These are phyloP conservation scores for Acanthamoeba sp. DNA, from an alignment of 208 protist species.

Conservation along the genomic window DNA sequence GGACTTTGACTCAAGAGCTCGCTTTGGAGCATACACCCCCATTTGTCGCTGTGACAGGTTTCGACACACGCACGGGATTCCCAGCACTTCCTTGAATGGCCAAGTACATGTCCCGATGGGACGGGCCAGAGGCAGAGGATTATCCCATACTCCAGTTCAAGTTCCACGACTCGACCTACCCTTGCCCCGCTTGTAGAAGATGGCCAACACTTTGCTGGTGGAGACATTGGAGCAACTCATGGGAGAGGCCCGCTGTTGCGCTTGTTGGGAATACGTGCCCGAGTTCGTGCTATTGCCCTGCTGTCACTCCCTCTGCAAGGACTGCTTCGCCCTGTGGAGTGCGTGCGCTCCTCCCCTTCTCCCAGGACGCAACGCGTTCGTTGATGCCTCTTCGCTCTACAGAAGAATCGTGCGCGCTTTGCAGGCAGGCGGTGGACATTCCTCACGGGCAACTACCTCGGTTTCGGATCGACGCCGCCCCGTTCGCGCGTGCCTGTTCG, in stretches of 20 bases:
- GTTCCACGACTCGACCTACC: too few species aligned
- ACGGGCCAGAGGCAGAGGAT: too few species aligned
- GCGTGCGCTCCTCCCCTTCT: too few species aligned
- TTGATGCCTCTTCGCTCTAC: not conserved
- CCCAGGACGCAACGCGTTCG: not conserved
- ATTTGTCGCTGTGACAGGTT: too few species aligned
- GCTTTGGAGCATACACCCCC: too few species aligned
- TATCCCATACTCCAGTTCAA: too few species aligned
- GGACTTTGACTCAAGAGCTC: too few species aligned
- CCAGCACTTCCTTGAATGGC: too few species aligned
- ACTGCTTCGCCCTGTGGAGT: not conserved
- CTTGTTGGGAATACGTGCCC: not conserved
- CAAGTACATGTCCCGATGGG: too few species aligned
- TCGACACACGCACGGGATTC: too few species aligned
- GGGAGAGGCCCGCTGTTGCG: not conserved
- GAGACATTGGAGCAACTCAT: not conserved
- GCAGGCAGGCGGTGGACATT: not conserved
- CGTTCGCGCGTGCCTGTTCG: not conserved
- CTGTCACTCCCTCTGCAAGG: not conserved
- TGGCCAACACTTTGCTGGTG: not conserved
- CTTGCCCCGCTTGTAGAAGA: not conserved
- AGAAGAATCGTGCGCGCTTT: not conserved
- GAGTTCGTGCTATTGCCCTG: not conserved
- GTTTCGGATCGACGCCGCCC: not conserved
- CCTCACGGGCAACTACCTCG: not conserved